Base-by-base conservation (phyloP, 306 rosid species). In the Acacia acuminata region DNA sequence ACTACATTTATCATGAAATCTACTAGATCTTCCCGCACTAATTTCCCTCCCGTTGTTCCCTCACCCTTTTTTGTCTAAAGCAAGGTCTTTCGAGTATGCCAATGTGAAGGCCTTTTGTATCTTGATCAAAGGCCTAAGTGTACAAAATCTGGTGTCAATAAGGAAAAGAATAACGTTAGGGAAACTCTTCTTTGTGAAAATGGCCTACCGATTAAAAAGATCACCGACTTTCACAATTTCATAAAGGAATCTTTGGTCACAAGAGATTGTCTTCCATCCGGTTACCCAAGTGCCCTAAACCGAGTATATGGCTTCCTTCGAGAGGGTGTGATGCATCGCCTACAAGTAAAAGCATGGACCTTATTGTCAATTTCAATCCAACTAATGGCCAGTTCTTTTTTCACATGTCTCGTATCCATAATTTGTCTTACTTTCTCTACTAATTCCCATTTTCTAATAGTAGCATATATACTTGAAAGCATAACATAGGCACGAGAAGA, bases 391-490 rank as follows among this genome's bases (percentile, higher is more conserved):
- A 71, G 86, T 67, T 86, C 91, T 84, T 91, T 85, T 78, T 71
- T 83, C 70, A 86, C 87, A 7, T 53, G 83, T 77, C 91, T 88
- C 82, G 84, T 89, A 40, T 91, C 83, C 94, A 89, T 89, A 38
- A 87, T 84, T 53, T 64, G 82, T 82, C 92, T 89, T 22, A 88
- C 89, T 82, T 91, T 85, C 86, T 79, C 90, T 34, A 84, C 89
- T 78, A 77, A 78, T 74, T 91, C 96, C 94, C 91, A 87, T 85
- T 83, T 92, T 77, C 90, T 89, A 48, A 81, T 87, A 15, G 82
- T 81, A 27, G 90, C 96, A 81, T 93, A 88, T 75, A 89, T 82
- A 76, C 94, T 86, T 32, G 94, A 88, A 82, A 90, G 94, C 58
- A 89, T 78, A 43, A 84, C 68, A 77, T 88, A 90, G 5, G 92